These are phyloP conservation scores for Podosphaera leucotricha DNA, from an alignment of 2,329 filamentous ascomycete species.

Conservation along the genomic window DNA sequence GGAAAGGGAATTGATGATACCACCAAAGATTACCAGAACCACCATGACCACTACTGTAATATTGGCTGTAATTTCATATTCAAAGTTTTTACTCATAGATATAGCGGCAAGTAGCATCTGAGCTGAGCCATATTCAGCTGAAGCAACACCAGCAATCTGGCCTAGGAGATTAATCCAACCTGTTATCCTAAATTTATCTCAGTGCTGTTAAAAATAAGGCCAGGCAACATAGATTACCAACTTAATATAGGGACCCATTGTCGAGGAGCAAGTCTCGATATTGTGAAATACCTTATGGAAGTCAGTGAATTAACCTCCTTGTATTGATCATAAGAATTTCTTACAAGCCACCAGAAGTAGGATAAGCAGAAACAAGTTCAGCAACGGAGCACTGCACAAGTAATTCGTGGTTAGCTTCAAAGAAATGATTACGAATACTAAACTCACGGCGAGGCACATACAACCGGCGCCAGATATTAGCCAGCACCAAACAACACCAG, in stretches of 20 bases:
- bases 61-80: conserved; percentile 22
- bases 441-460: conserved; percentile 25
- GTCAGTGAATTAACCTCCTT: not conserved
- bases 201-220: not conserved
- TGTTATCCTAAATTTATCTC: conserved; percentile 7
- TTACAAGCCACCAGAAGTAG: conserved; percentile 26
- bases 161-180: conserved; percentile 29
- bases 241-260: conserved; percentile 24
- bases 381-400: conserved; percentile 22
- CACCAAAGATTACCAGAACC: conserved; percentile 26
- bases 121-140: conserved; percentile 31
- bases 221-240: conserved; percentile 16
- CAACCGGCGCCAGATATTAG: conserved; percentile 30
- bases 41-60: conserved; percentile 31
- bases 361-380: conserved; percentile 33
- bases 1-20: conserved; percentile 28
- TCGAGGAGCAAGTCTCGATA: conserved; percentile 27
- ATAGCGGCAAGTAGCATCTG: conserved; percentile 32
- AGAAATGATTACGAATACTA: not conserved
- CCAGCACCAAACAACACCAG: conserved; percentile 34
- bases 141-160: conserved; percentile 26
- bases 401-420: conserved; percentile 1
- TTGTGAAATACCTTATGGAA: conserved; percentile 24
- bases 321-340: not conserved
- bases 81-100: conserved; percentile 24